Percentiles rank a stretch among this genome's conserved stretches.
Evolutionary conservation across 2,329 filamentous ascomycete genomes (phyloP).

Genomic region (Pseudogymnoascus sp.): DNA sequence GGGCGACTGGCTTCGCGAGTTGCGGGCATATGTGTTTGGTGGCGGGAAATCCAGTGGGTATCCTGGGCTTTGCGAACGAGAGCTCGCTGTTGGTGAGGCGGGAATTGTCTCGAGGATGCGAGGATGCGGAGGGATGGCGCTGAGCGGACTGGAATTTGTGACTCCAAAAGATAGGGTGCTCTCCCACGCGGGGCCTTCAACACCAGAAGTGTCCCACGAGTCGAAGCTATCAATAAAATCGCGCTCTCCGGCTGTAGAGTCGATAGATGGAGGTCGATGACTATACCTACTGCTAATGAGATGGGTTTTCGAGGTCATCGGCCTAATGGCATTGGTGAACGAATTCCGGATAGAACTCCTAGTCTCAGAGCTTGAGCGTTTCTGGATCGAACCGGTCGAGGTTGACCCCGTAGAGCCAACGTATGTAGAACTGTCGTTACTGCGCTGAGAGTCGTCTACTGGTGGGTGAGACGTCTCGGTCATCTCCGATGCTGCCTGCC

Average conservation of each 20-base stretch:
- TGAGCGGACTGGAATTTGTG: constrained; percentile 31
- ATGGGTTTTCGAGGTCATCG: constrained; percentile 48
- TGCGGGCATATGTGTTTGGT: constrained; percentile 26
- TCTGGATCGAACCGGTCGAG: constrained; percentile 37
- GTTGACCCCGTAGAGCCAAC: constrained; percentile 22
- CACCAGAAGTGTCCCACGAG: constrained; percentile 64
- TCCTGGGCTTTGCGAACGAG: constrained; percentile 53
- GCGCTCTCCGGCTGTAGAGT: constrained; percentile 30
- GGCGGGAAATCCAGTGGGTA: constrained; percentile 49
- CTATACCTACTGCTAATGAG: constrained; percentile 38
- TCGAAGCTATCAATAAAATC: constrained; percentile 53
- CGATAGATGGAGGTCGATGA: constrained; percentile 40
- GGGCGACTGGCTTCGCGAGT: constrained; percentile 23
- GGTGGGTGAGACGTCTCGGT: constrained; percentile 10
- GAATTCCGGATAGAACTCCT: constrained; percentile 42
- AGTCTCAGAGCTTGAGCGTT: constrained; percentile 38
- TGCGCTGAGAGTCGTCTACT: constrained; percentile 11
- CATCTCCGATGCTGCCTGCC: background rate
- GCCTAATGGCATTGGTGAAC: constrained; percentile 41
- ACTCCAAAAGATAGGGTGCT: constrained; percentile 45
- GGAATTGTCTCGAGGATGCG: constrained; percentile 64
- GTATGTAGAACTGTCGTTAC: constrained; percentile 14
- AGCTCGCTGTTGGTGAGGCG: constrained; percentile 54
- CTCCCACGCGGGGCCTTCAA: constrained; percentile 50
- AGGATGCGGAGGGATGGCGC: constrained; percentile 29